A percentile compares a stretch with the other conserved stretches of the same genome.
These are phyloP conservation scores for Gossypium sturtianum DNA, from an alignment of 345 rosid genomes.

Conservation along the genomic window DNA sequence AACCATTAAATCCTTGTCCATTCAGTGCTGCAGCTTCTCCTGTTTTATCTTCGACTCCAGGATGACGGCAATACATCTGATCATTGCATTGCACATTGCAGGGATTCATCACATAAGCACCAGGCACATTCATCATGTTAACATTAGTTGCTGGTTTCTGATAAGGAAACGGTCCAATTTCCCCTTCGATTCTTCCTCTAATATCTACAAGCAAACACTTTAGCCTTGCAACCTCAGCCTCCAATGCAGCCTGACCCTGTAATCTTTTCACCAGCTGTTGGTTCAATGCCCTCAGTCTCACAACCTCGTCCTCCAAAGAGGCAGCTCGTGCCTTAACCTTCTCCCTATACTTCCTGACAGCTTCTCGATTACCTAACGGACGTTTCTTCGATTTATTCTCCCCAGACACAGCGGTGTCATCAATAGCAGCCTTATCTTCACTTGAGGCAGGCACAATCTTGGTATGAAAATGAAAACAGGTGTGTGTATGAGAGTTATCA, in stretches of 20 bases:
- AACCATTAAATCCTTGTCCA: conserved; percentile 46
- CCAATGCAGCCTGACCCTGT: conserved; percentile 86
- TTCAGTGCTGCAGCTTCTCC: conserved; percentile 41
- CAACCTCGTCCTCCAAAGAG: conserved; percentile 84
- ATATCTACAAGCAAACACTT: conserved; percentile 97
- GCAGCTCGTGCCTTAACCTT: conserved; percentile 97
- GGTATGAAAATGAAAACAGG: conserved; percentile 90
- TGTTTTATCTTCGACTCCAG: conserved; percentile 41
- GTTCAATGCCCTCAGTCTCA: conserved; percentile 61
- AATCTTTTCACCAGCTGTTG: conserved; percentile 80
- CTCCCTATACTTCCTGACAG: conserved; percentile 93
- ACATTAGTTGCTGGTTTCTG: conserved; percentile 50
- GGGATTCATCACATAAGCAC: conserved; percentile 67
- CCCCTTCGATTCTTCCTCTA: conserved; percentile 95
- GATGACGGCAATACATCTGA: conserved; percentile 62
- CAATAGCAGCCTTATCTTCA: conserved; percentile 62
- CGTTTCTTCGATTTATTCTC: conserved; percentile 67
- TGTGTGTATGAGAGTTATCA: conserved; percentile 77
- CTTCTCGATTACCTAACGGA: conserved; percentile 77
- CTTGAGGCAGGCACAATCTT: conserved; percentile 53
- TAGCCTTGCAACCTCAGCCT: conserved; percentile 82
- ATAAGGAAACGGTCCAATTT: conserved; percentile 91
- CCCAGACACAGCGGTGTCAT: conserved; percentile 70
- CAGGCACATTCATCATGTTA: conserved; percentile 30
- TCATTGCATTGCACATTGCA: conserved; percentile 73